Conservation (phyloP, 1,284 basidiomycete species). For the Neonothopanus nambi region DNA sequence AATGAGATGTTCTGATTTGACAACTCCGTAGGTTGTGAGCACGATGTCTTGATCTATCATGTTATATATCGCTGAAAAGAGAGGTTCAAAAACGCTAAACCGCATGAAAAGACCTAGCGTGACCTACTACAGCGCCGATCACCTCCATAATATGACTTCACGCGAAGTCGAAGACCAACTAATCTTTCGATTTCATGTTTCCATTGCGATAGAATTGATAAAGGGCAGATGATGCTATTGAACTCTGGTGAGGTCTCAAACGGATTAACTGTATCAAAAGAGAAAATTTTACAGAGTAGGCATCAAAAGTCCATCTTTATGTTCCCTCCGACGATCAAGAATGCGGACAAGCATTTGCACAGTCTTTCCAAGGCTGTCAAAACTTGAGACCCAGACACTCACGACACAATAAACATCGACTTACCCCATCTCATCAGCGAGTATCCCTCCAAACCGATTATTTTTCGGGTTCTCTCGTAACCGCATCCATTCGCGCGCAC, state of each 20-base stretch:
- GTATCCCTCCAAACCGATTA: not conserved
- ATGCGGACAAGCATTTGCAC: slow-evolving; percentile 1
- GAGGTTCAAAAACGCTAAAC: too few relatives aligned
- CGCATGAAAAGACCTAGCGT: too few relatives aligned
- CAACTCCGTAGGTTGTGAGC: slow-evolving; percentile 8
- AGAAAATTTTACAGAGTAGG: slow-evolving; percentile 2
- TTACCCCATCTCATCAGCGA: slow-evolving; percentile 12
- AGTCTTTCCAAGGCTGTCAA: slow-evolving; percentile 6
- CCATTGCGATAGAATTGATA: slow-evolving; percentile 7
- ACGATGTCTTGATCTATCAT: not conserved
- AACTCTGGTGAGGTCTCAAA: not conserved
- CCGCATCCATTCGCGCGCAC: slow-evolving; percentile 1
- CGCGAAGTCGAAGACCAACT: too few relatives aligned
- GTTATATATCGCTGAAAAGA: too few relatives aligned
- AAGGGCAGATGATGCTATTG: not conserved
- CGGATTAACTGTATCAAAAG: too few relatives aligned
- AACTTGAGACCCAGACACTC: not conserved
- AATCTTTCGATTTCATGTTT: not conserved
- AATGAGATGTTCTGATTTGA: not conserved
- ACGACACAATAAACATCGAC: not conserved
- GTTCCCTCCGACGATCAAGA: not conserved
- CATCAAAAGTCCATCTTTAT: not conserved
- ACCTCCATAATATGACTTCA: too few relatives aligned
- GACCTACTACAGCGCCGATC: too few relatives aligned
- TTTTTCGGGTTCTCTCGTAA: not conserved